Evolutionary conservation across 495 filamentous ascomycete genomes (phyloP), one percentile per base, ranked within the genome.

Genomic region (Xylaria bambusicola): DNA sequence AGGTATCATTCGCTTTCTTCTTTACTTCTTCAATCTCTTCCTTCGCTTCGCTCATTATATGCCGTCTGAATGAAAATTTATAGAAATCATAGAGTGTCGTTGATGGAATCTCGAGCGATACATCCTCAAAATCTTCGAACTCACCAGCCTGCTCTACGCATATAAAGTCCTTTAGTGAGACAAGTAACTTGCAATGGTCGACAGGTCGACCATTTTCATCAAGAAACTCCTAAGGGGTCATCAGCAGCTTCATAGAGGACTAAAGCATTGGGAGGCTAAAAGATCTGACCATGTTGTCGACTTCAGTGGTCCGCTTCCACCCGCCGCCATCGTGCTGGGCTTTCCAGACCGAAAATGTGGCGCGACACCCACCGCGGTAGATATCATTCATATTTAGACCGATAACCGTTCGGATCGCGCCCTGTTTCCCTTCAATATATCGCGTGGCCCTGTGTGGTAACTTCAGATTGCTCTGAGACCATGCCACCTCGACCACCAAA

Each of bases 401-500:
- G 6, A 33, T 13, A 49, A 49, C 46, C 4, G 46, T 49, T 31
- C 15, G 46, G 13, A 49, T 20, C 15, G 13, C 26, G n/a, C 46
- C 46, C 24, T 20, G 27, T n/a, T 5, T 49, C 4, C 46, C 46
- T 2, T 33, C 1, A 20, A 49, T 49, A 20, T 8, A 49, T 17
- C 46, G 46, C 15, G 15, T 31, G 20, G 26, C 46, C 10, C 46
- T 31, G 46, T 33, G 24, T 20, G 26, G 15, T 1, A 31, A 31
- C 0, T 49, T 49, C 15, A 49, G 15, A 20, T n/a, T 8, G 23
- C 24, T 33, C 26, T 49, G n/a, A 18, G 26, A 49, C 46, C 46
- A 49, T 18, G 26, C 46, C 26, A 49, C 26, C 26, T 49, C 26
- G 26, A 33, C 46, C 26, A 49, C 24, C 46, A 49, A 31, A 49